These are phyloP conservation scores for Lepidium didymum DNA, from an alignment of 345 rosid genomes.

Conservation along the genomic window DNA sequence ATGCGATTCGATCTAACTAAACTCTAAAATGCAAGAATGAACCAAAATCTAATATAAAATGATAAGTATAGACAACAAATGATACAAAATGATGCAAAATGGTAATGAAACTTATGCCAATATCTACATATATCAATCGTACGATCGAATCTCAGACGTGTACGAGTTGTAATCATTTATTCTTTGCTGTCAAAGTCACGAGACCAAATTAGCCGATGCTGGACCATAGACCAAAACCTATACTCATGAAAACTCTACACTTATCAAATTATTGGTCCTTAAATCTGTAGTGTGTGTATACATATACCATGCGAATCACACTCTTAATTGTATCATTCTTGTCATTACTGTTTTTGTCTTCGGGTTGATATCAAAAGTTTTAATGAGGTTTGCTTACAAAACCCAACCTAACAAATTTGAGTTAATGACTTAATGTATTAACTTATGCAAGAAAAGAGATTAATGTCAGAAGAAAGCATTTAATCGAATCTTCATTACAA, in stretches of 20 bases:
- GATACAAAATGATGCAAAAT: too few relatives aligned
- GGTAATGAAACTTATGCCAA: too few relatives aligned
- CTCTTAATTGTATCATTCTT: neutral
- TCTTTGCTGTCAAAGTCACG: neutral
- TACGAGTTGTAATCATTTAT: neutral
- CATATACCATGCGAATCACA: neutral
- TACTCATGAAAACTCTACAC: neutral
- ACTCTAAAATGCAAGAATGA: too few relatives aligned
- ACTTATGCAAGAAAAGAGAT: neutral
- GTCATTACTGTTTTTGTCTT: neutral
- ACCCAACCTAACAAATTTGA: neutral
- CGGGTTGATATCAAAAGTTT: neutral
- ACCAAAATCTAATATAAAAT: too few relatives aligned
- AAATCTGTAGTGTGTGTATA: neutral
- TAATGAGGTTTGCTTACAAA: neutral
- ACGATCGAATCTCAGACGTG: conserved; percentile 8
- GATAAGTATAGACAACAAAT: too few relatives aligned
- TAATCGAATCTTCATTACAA: neutral
- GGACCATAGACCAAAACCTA: conserved; percentile 1
- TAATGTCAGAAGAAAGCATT: neutral
- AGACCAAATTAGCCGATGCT: neutral
- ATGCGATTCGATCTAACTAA: too few relatives aligned
- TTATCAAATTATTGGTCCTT: neutral
- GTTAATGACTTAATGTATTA: neutral
- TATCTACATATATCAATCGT: neutral